Percentiles rank a stretch among this genome's conserved stretches.
Evolutionary conservation across 306 rosid genomes (phyloP).

Genomic region (Aeschynomene evenia): DNA sequence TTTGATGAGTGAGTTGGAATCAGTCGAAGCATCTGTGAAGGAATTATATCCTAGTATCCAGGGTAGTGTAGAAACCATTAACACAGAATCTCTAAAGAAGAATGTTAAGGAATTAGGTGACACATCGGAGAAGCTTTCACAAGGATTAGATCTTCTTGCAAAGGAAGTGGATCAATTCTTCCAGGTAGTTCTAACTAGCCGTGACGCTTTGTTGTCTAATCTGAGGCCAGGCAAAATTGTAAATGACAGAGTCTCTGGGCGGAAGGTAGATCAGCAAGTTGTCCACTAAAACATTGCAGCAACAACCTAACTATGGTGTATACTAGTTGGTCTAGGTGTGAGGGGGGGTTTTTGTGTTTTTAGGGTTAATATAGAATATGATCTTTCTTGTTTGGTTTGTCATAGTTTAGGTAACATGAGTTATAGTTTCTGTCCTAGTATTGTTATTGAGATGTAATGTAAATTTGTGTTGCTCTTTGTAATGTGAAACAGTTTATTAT

Average conservation of each 20-base stretch:
- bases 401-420: slow-evolving; percentile 33
- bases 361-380: slow-evolving; percentile 24
- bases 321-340: slow-evolving; percentile 18
- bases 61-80: slow-evolving; percentile 34
- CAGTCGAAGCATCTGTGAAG: slow-evolving; percentile 55
- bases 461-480: slow-evolving; percentile 37
- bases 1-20: slow-evolving; percentile 58
- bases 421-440: slow-evolving; percentile 17
- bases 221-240: slow-evolving; percentile 49
- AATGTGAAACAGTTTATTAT: slow-evolving; percentile 24
- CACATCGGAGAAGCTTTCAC: slow-evolving; percentile 49
- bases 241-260: slow-evolving; percentile 26
- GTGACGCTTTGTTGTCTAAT: slow-evolving; percentile 62
- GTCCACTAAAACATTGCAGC: slow-evolving; percentile 33
- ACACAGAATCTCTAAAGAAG: slow-evolving; percentile 33
- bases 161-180: slow-evolving; percentile 73
- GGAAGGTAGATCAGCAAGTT: slow-evolving; percentile 30
- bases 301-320: slow-evolving; percentile 24
- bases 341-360: slow-evolving; percentile 25
- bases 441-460: slow-evolving; percentile 24
- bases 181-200: slow-evolving; percentile 56
- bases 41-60: slow-evolving; percentile 56
- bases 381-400: slow-evolving; percentile 29
- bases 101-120: slow-evolving; percentile 44
- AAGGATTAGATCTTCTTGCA: slow-evolving; percentile 70